Conservation (phyloP, 306 rosid genomes). For the Delonix regia region DNA sequence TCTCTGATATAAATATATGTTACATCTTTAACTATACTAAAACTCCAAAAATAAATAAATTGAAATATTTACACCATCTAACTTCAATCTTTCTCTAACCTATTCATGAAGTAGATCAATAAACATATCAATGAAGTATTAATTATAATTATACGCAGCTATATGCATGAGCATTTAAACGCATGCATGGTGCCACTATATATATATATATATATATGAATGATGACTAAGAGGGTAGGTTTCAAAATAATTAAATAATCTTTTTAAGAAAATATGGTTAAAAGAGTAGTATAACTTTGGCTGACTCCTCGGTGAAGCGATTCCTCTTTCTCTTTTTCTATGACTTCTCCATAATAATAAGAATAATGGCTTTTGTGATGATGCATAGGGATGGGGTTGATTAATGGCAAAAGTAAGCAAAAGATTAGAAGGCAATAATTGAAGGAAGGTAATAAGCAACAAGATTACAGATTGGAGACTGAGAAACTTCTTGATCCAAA, state of each 20-base stretch:
- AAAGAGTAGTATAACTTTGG: no score
- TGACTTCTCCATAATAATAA: slow-evolving; percentile 39
- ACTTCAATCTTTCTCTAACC: no score
- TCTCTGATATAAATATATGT: no score
- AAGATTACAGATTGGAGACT: neutral
- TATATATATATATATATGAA: no score
- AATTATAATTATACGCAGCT: no score
- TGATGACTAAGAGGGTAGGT: slow-evolving; percentile 25
- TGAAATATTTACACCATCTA: no score
- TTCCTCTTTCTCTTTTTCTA: slow-evolving; percentile 6
- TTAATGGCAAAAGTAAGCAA: slow-evolving; percentile 30
- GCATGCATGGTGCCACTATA: no score
- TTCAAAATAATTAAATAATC: slow-evolving; percentile 29
- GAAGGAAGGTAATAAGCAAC: slow-evolving; percentile 5
- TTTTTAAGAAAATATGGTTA: neutral
- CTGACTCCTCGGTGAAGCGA: neutral
- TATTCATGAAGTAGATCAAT: no score
- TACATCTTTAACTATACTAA: no score
- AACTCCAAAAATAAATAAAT: no score
- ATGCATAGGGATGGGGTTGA: slow-evolving; percentile 25
- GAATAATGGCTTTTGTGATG: slow-evolving; percentile 10
- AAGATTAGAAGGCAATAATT: slow-evolving; percentile 43
- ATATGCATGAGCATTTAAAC: no score
- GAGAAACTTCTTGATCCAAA: slow-evolving; percentile 37
- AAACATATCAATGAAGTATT: no score